These are phyloP conservation scores for Aciculosporium take DNA, from an alignment of 2,329 filamentous ascomycete genomes.

Conservation along the genomic window DNA sequence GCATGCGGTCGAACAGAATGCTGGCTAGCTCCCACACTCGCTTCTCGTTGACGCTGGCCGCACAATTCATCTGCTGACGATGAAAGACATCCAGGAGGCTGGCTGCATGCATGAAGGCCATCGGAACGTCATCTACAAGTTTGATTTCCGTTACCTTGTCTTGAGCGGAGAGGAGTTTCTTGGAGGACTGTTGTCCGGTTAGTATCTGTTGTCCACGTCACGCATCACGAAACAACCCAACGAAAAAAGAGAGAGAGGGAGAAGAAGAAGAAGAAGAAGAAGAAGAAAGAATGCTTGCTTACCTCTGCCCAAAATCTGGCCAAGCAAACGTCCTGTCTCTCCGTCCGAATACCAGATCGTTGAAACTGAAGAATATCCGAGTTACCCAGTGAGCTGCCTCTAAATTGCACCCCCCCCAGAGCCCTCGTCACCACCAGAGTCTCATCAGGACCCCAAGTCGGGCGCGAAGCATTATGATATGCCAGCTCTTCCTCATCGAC, in stretches of 20 bases:
- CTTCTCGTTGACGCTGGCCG: conserved; percentile 47
- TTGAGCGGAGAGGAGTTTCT: conserved; percentile 40
- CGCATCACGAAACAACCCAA: background rate
- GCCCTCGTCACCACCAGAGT: conserved; percentile 46
- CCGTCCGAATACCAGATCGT: conserved; percentile 40
- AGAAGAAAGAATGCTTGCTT: conserved; percentile 6
- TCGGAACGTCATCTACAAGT: conserved; percentile 43
- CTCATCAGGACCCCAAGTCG: conserved; percentile 64
- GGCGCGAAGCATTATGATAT: conserved; percentile 62
- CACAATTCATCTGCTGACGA: conserved; percentile 25
- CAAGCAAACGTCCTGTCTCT: conserved; percentile 49
- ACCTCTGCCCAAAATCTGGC: conserved; percentile 47
- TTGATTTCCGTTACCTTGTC: conserved; percentile 40
- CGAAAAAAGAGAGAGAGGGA: background rate
- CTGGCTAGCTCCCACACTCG: conserved; percentile 75
- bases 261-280: background rate
- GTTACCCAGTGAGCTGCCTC: conserved; percentile 14
- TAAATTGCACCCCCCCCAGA: conserved; percentile 24
- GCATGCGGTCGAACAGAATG: conserved; percentile 68
- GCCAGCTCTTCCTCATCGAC: conserved; percentile 49
- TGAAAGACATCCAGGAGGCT: conserved; percentile 26
- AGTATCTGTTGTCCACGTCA: background rate
- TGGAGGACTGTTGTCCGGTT: conserved; percentile 30
- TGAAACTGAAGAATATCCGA: conserved; percentile 20
- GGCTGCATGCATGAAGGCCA: conserved; percentile 30